Percentiles rank a stretch among this genome's conserved stretches.
Evolutionary conservation across 306 rosid genomes (phyloP).

Genomic region (Prunus padus): DNA sequence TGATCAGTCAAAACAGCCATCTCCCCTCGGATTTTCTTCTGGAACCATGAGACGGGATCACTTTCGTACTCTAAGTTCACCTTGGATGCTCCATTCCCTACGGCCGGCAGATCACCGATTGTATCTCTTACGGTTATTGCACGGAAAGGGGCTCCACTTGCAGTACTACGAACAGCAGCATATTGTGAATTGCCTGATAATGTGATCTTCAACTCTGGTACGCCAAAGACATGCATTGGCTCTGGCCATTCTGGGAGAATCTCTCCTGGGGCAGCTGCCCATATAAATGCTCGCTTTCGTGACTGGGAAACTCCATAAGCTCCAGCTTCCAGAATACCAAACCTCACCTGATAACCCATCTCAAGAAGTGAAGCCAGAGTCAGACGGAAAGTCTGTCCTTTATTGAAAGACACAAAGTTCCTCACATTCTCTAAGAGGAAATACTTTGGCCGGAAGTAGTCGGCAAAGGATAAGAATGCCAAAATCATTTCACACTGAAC

Average conservation of each 20-base stretch:
- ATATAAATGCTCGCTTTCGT: constrained; percentile 90
- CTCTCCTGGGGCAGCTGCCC: constrained; percentile 97
- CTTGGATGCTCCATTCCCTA: constrained; percentile 84
- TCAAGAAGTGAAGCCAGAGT: constrained; percentile 92
- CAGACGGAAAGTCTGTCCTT: constrained; percentile 91
- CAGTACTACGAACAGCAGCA: constrained; percentile 87
- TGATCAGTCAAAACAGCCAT: constrained; percentile 77
- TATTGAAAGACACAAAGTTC: constrained; percentile 84
- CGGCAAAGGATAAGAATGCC: constrained; percentile 93
- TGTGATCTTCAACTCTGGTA: constrained; percentile 72
- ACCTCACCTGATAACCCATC: constrained; percentile 99
- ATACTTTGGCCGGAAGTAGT: constrained; percentile 93
- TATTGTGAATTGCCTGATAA: constrained; percentile 58
- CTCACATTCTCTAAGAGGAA: constrained; percentile 95
- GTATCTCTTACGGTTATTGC: constrained; percentile 92
- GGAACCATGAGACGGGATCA: constrained; percentile 89
- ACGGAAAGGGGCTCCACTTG: constrained; percentile 89
- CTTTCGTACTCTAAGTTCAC: constrained; percentile 70
- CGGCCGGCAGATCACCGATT: constrained; percentile 93
- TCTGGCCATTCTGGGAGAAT: constrained; percentile 98
- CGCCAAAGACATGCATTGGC: constrained; percentile 90
- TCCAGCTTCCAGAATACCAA: constrained; percentile 97
- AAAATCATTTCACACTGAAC: constrained; percentile 98
- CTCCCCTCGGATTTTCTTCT: constrained; percentile 76
- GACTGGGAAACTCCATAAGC: constrained; percentile 96